Percentiles rank a stretch among this genome's conserved stretches.
Evolutionary conservation across 2,329 filamentous ascomycete species (phyloP).

Genomic region (Huntiella savannae): DNA sequence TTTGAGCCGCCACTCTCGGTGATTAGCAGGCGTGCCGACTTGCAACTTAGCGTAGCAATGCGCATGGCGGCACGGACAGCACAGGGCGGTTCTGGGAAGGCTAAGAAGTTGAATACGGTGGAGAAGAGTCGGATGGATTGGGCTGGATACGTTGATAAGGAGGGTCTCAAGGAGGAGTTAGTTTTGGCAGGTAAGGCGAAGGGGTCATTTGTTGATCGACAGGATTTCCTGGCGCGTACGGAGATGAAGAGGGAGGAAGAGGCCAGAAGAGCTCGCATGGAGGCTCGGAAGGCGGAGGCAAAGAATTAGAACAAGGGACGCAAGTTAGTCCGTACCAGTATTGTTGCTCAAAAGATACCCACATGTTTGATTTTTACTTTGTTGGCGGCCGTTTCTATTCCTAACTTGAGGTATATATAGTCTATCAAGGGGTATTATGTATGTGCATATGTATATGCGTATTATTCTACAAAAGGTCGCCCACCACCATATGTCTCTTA

Average conservation of each 20-base stretch:
- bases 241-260: slow-evolving; percentile 44
- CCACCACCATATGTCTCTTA: neutral
- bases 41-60: slow-evolving; percentile 36
- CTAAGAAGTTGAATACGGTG: slow-evolving; percentile 48
- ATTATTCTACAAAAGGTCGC: neutral
- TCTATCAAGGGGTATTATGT: no score
- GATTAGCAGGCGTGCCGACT: slow-evolving; percentile 29
- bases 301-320: neutral
- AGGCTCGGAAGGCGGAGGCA: slow-evolving; percentile 14
- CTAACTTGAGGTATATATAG: no score
- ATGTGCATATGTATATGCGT: no score
- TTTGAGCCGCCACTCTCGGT: slow-evolving; percentile 39
- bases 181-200: slow-evolving; percentile 46
- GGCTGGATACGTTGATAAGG: slow-evolving; percentile 52
- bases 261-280: slow-evolving; percentile 32
- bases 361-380: no score
- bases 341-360: no score
- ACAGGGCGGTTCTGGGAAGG: slow-evolving; percentile 22
- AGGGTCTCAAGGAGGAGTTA: slow-evolving; percentile 51
- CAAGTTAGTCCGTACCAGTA: no score
- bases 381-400: no score
- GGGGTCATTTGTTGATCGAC: slow-evolving; percentile 39
- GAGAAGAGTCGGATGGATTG: slow-evolving; percentile 58
- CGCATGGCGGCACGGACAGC: slow-evolving; percentile 28
- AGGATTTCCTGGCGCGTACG: slow-evolving; percentile 47